Base-by-base conservation (phyloP, 306 rosid species). In the Erythrophleum fordii region DNA sequence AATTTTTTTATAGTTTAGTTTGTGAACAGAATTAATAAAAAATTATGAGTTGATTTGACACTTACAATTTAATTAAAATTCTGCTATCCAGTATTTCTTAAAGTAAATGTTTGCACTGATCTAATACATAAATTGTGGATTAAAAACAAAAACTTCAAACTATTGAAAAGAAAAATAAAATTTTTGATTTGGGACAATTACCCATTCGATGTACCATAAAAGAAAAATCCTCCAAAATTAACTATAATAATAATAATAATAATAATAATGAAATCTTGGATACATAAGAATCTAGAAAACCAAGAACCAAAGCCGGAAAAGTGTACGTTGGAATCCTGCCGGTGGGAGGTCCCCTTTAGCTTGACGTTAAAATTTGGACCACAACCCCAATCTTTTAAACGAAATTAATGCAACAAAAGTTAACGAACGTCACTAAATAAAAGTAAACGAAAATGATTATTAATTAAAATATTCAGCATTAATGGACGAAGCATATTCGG, bases 301-400 rank as follows among this genome's bases (percentile, higher is more conserved):
- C 31, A 39, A 76, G 78, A 83, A 56, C 75, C 17, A 49, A 80
- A 80, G 64, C 77, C 25, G 58, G 46, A 10, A 41, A 66, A 66
- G 61, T 14, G 73, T 22, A 3, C 2, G 72, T 79, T 80, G 44
- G 78, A 83, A 61, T 72, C 18, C 18, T 60, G 7, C 34, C 11
- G 42, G 78, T 52, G 1, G 20, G 68, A 68, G 81, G 76, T 60
- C 77, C 73, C 49, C 48, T 52, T 29, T 62, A 5, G 70, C 55
- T 82, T 41, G 69, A 83, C 28, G 76, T 76, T n/a, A n/a, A n/a
- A n/a, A n/a, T 28, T 86, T 77, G 58, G 46, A 76, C 72, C 66
- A 69, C 73, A 18, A 52, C 55, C 51, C 58, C 46, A 29, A 23
- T 73, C 39, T 60, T 71, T 23, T 23, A 2, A 55, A 55, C 18